Base-by-base conservation (phyloP, 139 green algal species). In the Micractinium conductrix region DNA sequence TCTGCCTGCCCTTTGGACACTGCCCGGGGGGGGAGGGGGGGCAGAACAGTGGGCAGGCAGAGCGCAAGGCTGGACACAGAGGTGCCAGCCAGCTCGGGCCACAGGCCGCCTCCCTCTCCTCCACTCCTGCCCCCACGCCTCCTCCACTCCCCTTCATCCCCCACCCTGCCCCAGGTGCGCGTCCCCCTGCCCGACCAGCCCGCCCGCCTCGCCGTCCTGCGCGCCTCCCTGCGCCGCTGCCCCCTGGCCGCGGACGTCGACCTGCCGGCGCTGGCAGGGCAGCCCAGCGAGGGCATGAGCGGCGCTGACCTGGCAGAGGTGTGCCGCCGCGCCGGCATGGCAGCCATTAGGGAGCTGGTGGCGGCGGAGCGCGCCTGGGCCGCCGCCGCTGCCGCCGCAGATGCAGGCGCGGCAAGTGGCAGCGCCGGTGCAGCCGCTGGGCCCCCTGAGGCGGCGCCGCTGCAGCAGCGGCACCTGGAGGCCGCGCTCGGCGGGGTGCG, bases 271-370 rank as follows among this genome's bases (percentile, higher is more conserved):
- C 79, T 53, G 74, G 58, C 43, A 24, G 55, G 55, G 35, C 74
- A 75, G 33, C 42, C 85, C 58, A 88, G 73, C 24, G 14, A 63
- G 37, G 89, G 88, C 17, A 73, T 83, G 21, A 87, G 73, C 63
- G 88, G 89, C 55, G 89, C 89, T 22, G 89, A 92, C 84, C 58
- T 92, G 78, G 67, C 83, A 24, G 88, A 91, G 48, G 30, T 92
- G 48, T 80, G 73, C 58, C 70, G 79, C 40, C 60, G 68, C 12
- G 86, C 75, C 19, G 74, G 62, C 43, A 76, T 78, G 48, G 72
- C 79, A 4, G 73, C 84, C 21, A 38, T 85, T 30, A 37, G 75
- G 0, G 80, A 87, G 42, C 30, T 60, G 45, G 81, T 86, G 71
- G 71, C 40, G 6, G 71, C 55, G 4, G 82, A 82, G 82, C 19